Conservation (phyloP, 805 yeast genomes). For the Candida morakotiae region DNA sequence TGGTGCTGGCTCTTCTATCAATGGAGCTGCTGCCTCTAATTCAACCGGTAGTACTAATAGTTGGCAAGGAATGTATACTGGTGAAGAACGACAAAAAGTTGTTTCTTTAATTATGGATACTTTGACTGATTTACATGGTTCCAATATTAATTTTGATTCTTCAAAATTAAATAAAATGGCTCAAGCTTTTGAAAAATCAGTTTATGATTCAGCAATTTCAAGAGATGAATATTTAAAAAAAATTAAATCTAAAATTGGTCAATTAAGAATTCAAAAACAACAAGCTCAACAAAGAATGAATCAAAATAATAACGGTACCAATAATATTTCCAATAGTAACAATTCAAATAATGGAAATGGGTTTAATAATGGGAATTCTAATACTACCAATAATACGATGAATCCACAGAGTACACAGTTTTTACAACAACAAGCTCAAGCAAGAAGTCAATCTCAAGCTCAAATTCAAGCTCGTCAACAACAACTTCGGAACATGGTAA, state of each 20-base stretch:
- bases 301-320: conserved; percentile 16
- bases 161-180: conserved; percentile 45
- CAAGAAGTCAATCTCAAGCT: conserved; percentile 32
- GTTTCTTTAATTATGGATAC: conserved; percentile 35
- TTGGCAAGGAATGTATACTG: conserved; percentile 17
- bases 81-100: conserved; percentile 36
- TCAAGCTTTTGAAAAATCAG: conserved; percentile 65
- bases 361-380: conserved; percentile 18
- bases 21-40: conserved; percentile 1
- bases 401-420: conserved; percentile 31
- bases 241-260: conserved; percentile 36
- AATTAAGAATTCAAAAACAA: conserved; percentile 24
- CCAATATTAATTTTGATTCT: conserved; percentile 22
- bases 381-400: conserved; percentile 23
- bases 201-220: conserved; percentile 54
- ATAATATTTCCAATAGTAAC: conserved; percentile 13
- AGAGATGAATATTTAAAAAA: conserved; percentile 53
- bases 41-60: background rate
- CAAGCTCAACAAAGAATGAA: conserved; percentile 16
- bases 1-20: conserved; percentile 1
- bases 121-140: conserved; percentile 32
- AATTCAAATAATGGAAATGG: conserved; percentile 9
- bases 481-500: conserved; percentile 6
- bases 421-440: conserved; percentile 40
- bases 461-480: conserved; percentile 20